Evolutionary conservation across 768 basidiomycete genomes (phyloP).

Genomic region (Dacryopinax spathularia): DNA sequence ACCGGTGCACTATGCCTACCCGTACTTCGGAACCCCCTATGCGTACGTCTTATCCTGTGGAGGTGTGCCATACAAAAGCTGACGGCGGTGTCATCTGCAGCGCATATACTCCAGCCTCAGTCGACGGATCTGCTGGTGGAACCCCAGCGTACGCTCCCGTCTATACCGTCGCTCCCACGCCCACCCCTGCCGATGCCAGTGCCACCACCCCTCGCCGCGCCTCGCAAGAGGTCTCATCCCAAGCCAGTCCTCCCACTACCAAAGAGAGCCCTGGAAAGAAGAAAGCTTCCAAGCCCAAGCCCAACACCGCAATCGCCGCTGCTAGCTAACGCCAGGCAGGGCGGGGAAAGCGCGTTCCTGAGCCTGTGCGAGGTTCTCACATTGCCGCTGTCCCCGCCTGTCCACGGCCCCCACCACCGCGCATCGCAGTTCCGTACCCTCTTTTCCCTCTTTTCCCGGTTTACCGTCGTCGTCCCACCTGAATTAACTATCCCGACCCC

Average conservation of each 20-base stretch:
- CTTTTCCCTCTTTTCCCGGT: background rate
- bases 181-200: background rate
- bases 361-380: background rate
- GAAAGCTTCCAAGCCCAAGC: background rate
- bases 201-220: background rate
- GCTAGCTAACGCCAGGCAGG: background rate
- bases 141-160: background rate
- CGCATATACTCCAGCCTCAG: background rate
- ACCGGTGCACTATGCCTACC: background rate
- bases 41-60: background rate
- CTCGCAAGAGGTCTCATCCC: background rate
- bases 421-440: background rate
- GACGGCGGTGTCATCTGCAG: background rate
- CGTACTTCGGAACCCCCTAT: background rate
- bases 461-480: background rate
- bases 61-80: background rate
- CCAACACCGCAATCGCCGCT: background rate
- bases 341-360: background rate
- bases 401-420: background rate
- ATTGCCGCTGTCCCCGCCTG: background rate
- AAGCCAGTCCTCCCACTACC: background rate
- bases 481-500: background rate
- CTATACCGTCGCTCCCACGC: background rate
- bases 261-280: background rate
- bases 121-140: background rate